These are phyloP conservation scores for Ustilago shanxiensis DNA, from an alignment of 1,284 basidiomycete genomes.

Conservation along the genomic window DNA sequence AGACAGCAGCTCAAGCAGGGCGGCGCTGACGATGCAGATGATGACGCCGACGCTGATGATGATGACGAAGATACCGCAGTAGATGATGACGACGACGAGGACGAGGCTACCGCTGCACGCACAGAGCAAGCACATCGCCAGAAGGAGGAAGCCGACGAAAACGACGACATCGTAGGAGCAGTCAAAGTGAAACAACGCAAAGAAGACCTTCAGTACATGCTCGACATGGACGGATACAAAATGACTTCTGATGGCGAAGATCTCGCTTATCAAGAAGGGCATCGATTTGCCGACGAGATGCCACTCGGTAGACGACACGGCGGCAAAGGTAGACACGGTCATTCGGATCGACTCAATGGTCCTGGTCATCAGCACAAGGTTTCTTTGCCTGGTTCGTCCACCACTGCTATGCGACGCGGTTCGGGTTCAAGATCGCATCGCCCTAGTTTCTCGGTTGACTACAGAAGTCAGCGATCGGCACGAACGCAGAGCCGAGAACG, in stretches of 20 bases:
- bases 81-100: conserved; percentile 1
- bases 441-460: conserved; percentile 48
- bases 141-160: conserved; percentile 8
- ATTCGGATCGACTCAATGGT: conserved; percentile 38
- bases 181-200: conserved; percentile 43
- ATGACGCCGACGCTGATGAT: conserved; percentile 15
- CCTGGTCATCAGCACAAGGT: conserved; percentile 47
- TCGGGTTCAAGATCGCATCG: conserved; percentile 39
- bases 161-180: conserved; percentile 23
- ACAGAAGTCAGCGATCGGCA: conserved; percentile 12
- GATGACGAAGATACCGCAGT: conserved; percentile 11
- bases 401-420: conserved; percentile 31
- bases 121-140: background rate
- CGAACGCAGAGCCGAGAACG: conserved; percentile 27
- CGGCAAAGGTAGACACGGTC: conserved; percentile 58
- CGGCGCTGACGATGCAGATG: conserved; percentile 19
- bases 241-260: conserved; percentile 65
- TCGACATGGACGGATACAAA: conserved; percentile 70
- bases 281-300: conserved; percentile 66
- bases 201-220: conserved; percentile 57
- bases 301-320: conserved; percentile 63
- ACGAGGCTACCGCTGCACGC: too few species aligned
- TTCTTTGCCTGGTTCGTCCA: conserved; percentile 31
- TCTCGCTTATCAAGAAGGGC: conserved; percentile 58
- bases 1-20: conserved; percentile 15